Evolutionary conservation across 2,329 filamentous ascomycete genomes (phyloP).

Genomic region (Alternaria postmessia): DNA sequence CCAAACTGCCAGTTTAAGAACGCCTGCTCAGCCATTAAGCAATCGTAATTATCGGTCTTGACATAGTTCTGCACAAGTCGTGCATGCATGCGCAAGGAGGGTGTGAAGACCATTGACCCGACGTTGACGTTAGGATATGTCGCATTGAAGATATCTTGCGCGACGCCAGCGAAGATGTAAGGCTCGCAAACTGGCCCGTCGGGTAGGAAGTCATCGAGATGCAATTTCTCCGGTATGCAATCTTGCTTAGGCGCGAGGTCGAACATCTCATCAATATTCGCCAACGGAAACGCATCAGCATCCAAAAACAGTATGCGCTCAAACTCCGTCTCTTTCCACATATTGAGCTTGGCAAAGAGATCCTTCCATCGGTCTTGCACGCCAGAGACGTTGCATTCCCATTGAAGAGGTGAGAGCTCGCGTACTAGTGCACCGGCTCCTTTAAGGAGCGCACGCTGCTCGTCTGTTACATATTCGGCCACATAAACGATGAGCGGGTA

Average conservation of each 20-base stretch:
- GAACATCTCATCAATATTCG: conserved; percentile 43
- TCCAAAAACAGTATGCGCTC: conserved; percentile 44
- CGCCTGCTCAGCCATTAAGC: conserved; percentile 44
- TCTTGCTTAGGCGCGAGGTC: conserved; percentile 28
- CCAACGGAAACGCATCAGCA: conserved; percentile 45
- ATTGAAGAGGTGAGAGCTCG: conserved; percentile 39
- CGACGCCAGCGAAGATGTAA: conserved; percentile 41
- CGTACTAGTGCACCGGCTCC: conserved; percentile 46
- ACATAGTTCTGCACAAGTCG: conserved; percentile 45
- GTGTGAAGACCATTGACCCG: conserved; percentile 44
- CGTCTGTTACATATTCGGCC: conserved; percentile 39
- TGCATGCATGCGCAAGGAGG: conserved; percentile 39
- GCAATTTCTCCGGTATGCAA: conserved; percentile 34
- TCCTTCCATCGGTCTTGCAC: conserved; percentile 43
- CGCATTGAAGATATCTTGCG: conserved; percentile 26
- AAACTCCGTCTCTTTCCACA: conserved; percentile 47
- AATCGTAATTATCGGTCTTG: conserved; percentile 42
- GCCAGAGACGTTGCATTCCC: conserved; percentile 35
- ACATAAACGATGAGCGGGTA: conserved; percentile 47
- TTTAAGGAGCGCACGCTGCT: conserved; percentile 41
- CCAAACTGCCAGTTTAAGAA: conserved; percentile 47
- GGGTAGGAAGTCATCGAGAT: conserved; percentile 33
- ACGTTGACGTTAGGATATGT: conserved; percentile 40
- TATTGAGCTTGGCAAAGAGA: conserved; percentile 48
- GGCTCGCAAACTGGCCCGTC: conserved; percentile 39